A percentile compares a stretch with the other conserved stretches of the same genome.
These are phyloP conservation scores for Carex pumila DNA, from an alignment of 176 grass and related monocot genomes.

Conservation along the genomic window DNA sequence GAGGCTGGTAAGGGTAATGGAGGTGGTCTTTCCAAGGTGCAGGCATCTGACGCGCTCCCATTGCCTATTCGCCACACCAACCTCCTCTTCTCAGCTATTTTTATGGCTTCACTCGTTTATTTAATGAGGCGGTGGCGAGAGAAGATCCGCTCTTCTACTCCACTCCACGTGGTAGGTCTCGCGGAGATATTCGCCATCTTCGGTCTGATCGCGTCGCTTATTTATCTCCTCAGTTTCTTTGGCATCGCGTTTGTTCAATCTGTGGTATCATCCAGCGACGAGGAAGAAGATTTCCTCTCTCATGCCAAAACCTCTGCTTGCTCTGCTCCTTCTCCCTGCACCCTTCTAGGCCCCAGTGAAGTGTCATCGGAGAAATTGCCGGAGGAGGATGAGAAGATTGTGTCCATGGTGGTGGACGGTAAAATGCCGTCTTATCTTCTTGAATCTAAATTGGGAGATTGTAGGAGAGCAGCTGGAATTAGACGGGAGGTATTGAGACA, in stretches of 20 bases:
- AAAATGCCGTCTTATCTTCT: slow-evolving; percentile 76
- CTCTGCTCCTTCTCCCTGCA: slow-evolving; percentile 21
- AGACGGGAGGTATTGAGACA: slow-evolving; percentile 51
- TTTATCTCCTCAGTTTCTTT: slow-evolving; percentile 98
- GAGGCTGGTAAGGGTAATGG: neutral
- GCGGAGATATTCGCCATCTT: slow-evolving; percentile 76
- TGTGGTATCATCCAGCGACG: slow-evolving; percentile 70
- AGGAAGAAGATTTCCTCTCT: slow-evolving; percentile 74
- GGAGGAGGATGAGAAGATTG: slow-evolving; percentile 78
- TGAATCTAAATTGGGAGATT: slow-evolving; percentile 63
- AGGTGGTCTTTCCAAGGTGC: slow-evolving; percentile 26
- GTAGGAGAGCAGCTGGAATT: slow-evolving; percentile 73
- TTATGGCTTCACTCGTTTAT: slow-evolving; percentile 60
- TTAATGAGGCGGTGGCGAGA: slow-evolving; percentile 85
- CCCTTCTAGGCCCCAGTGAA: slow-evolving; percentile 24
- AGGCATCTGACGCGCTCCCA: slow-evolving; percentile 72
- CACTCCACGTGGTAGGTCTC: slow-evolving; percentile 64
- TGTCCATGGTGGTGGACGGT: slow-evolving; percentile 50
- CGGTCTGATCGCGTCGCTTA: slow-evolving; percentile 83
- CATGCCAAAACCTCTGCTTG: neutral
- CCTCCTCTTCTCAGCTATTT: slow-evolving; percentile 79
- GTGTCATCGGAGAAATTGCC: slow-evolving; percentile 41
- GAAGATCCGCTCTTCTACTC: slow-evolving; percentile 82
- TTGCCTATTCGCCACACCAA: slow-evolving; percentile 84
- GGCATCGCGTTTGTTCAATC: slow-evolving; percentile 96